Base-by-base conservation (phyloP, 345 rosid genomes). In the Sisymbrium irio region DNA sequence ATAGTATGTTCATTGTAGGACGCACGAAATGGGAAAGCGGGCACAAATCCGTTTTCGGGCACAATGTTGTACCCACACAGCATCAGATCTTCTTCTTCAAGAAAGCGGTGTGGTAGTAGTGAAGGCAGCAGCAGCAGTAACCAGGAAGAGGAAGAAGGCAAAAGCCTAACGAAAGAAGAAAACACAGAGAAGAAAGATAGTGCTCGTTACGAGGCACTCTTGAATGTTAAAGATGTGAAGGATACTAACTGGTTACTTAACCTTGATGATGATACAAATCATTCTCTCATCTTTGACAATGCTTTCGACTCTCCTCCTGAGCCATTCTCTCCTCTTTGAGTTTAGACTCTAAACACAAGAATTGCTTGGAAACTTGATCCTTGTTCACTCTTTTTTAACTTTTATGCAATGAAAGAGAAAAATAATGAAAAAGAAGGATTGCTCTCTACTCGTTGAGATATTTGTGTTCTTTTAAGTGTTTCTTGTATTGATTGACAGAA, bases 31-130 rank as follows among this genome's bases (percentile, higher is more conserved):
- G 79, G 71, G 35, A 76, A 76, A 69, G 32, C 13, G 33, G 2
- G 67, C 1, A 58, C 41, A 61, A 41, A 63, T 27, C 45, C 65
- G 37, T 69, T 69, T 76, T 63, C 42, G 3, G 39, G 66, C 69
- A 69, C 79, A 55, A 76, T 55, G 75, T 56, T 76, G 59, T 76
- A 76, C 53, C 79, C 79, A 41, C 79, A 76, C 28, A 76, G 79
- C 75, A 76, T 69, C 35, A 69, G 40, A 36, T 68, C 73, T 50
- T 59, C 63, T 19, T 42, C 79, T 30, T 1, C 27, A 37, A 76
- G 75, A 62, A 70, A 69, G 53, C 14, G 11, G 4, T 58, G 60
- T 66, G 46, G 66, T 76, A 76, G 74, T 60, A 76, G 74, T 41
- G 57, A 55, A 42, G 79, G 71, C 1, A 56, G 75, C 59, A 70